A percentile compares a stretch with the other conserved stretches of the same genome.
Conservation (phyloP, 169 alveolate genomes). For the Neospora caninum region DNA sequence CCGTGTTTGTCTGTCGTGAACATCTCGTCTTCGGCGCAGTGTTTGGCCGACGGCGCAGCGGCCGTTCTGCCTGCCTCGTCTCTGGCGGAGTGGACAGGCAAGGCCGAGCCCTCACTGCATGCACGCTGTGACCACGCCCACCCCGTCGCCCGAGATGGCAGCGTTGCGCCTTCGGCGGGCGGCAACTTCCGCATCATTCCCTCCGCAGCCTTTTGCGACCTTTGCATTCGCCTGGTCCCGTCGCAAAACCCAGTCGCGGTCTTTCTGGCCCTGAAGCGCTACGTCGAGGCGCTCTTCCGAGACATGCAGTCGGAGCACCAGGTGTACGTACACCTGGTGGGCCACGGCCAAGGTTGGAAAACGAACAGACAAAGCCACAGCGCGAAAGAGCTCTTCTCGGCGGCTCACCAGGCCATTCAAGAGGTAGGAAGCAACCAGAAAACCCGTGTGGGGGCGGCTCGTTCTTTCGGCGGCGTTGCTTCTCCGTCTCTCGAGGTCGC, state of each 20-base stretch:
- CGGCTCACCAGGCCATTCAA: neutral
- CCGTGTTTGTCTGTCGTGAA: neutral
- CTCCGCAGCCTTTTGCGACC: neutral
- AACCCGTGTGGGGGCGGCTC: too few relatives aligned
- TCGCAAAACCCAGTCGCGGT: neutral
- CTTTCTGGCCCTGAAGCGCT: neutral
- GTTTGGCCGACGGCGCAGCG: neutral
- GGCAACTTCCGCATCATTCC: conserved; percentile 38
- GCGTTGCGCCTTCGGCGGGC: neutral
- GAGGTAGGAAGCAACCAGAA: neutral
- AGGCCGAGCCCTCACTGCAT: neutral
- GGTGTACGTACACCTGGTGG: neutral
- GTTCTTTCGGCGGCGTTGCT: too few relatives aligned
- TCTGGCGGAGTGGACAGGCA: neutral
- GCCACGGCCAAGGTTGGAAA: neutral
- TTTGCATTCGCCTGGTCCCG: conserved; percentile 44
- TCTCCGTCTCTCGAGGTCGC: too few relatives aligned
- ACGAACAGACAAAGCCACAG: neutral
- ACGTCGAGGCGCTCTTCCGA: neutral
- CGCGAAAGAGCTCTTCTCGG: neutral
- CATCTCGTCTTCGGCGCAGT: conserved; percentile 22
- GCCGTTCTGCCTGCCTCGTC: neutral
- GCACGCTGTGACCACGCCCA: neutral
- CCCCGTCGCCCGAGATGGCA: neutral
- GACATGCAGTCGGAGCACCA: neutral